These are phyloP conservation scores for Hemerocallis citrina DNA, from an alignment of 106 monocot species.

Conservation along the genomic window DNA sequence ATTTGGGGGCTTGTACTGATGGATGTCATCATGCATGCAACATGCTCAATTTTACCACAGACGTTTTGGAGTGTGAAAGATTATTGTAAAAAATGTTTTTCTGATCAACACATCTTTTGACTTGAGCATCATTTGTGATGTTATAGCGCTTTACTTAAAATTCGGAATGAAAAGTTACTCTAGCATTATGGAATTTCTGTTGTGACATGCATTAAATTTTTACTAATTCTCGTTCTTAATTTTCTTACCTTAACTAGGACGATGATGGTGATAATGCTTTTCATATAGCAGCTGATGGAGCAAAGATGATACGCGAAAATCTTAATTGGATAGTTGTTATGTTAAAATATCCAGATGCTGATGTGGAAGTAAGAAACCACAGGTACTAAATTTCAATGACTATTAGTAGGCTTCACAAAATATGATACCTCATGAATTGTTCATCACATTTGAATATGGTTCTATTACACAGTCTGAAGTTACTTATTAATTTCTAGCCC, in stretches of 20 bases:
- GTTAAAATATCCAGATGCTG: conserved; percentile 70
- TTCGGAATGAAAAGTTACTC: not conserved
- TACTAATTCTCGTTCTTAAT: conserved; percentile 4
- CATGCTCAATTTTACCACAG: not conserved
- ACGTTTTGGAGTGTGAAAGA: not conserved
- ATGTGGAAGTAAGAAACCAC: conserved; percentile 92
- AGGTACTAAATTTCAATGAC: conserved; percentile 36
- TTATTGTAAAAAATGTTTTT: not conserved
- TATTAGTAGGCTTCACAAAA: not conserved
- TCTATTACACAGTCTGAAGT: not conserved
- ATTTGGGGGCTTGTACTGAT: not conserved
- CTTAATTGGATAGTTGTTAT: conserved; percentile 91
- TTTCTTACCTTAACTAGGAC: conserved; percentile 43
- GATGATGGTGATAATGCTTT: conserved; percentile 99
- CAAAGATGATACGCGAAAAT: conserved; percentile 97
- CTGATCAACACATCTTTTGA: not conserved
- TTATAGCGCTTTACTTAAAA: not conserved
- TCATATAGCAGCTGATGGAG: conserved; percentile 99
- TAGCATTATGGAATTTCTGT: not conserved
- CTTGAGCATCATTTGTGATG: not conserved
- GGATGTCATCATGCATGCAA: not conserved
- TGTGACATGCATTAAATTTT: not conserved
- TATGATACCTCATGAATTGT: not conserved
- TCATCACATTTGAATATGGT: not conserved
- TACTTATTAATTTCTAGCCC: not conserved